Conservation (phyloP, 2,329 filamentous ascomycete species). For the Grosmannia penicillata region DNA sequence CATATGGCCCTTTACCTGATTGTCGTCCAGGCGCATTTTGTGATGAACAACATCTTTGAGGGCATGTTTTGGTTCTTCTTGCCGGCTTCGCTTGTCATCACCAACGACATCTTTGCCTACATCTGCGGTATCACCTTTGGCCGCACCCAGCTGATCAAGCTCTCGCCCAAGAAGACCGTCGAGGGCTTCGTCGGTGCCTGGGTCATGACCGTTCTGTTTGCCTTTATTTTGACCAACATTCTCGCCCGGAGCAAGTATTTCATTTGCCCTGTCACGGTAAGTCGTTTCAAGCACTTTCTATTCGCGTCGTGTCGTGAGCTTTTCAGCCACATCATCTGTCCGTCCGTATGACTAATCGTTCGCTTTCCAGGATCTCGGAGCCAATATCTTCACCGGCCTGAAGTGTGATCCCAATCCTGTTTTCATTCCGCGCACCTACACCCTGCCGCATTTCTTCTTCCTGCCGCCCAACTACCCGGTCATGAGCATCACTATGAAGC, state of each 20-base stretch:
- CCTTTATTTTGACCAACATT: constrained; percentile 65
- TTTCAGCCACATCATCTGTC: too few relatives aligned
- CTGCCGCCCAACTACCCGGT: constrained; percentile 37
- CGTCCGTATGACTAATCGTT: too few relatives aligned
- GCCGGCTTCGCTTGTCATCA: constrained; percentile 87
- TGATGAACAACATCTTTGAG: constrained; percentile 99
- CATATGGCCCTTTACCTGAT: constrained; percentile 98
- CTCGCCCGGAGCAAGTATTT: constrained; percentile 92
- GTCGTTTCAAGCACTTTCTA: constrained; percentile 15
- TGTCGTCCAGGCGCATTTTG: constrained; percentile 94
- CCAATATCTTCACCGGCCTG: constrained; percentile 82
- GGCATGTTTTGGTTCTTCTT: constrained; percentile 99
- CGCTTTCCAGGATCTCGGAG: constrained; percentile 56
- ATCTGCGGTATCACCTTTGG: constrained; percentile 96
- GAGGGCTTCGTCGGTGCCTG: constrained; percentile 95
- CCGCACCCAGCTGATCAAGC: constrained; percentile 88
- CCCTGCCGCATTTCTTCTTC: constrained; percentile 58
- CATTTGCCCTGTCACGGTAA: constrained; percentile 84
- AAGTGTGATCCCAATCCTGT: constrained; percentile 84
- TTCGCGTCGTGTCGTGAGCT: too few relatives aligned
- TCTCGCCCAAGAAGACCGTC: constrained; percentile 98
- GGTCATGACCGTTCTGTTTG: constrained; percentile 86
- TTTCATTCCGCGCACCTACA: constrained; percentile 66
- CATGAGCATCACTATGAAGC: constrained; percentile 59
- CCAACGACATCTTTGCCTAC: constrained; percentile 97